A percentile compares a stretch with the other conserved stretches of the same genome.
These are phyloP conservation scores for Penicillium silybi DNA, from an alignment of 495 filamentous ascomycete species.

Conservation along the genomic window DNA sequence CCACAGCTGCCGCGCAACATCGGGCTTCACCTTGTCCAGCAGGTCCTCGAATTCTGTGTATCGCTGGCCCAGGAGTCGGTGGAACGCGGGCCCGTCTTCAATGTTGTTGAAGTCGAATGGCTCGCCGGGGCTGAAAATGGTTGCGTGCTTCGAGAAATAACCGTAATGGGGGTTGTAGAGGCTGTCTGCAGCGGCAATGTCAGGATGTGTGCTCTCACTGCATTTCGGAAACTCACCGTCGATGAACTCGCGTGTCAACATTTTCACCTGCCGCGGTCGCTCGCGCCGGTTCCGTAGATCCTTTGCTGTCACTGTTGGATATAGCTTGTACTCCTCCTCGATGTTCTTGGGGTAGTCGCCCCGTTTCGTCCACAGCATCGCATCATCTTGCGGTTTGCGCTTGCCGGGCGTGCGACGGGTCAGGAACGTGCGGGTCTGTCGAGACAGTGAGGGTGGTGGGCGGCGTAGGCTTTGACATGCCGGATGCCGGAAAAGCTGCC, in stretches of 20 bases:
- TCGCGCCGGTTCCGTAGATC: conserved; percentile 66
- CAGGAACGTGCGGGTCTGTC: conserved; percentile 42
- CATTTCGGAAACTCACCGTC: conserved; percentile 59
- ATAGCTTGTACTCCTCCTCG: conserved; percentile 69
- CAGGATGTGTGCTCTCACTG: conserved; percentile 2
- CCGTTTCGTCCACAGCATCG: conserved; percentile 71
- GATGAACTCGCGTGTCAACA: conserved; percentile 95
- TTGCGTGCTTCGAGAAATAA: conserved; percentile 95
- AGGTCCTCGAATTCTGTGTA: conserved; percentile 89
- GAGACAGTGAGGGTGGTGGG: conserved; percentile 23
- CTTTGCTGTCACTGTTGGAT: conserved; percentile 80
- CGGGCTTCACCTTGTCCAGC: conserved; percentile 64
- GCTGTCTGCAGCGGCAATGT: conserved; percentile 58
- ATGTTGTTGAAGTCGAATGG: conserved; percentile 88
- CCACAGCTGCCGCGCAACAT: conserved; percentile 89
- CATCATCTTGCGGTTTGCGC: conserved; percentile 30
- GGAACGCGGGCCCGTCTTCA: conserved; percentile 78
- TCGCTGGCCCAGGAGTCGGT: conserved; percentile 65
- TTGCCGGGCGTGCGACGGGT: conserved; percentile 29
- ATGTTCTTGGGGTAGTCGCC: conserved; percentile 70
- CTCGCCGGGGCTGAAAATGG: conserved; percentile 89
- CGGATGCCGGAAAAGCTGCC: conserved; percentile 71
- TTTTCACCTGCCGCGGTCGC: conserved; percentile 85
- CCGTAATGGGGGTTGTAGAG: conserved; percentile 97
- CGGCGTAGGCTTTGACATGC: conserved; percentile 56